Percentiles rank a stretch among this genome's conserved stretches.
These are phyloP conservation scores for Globisporangium barbulae DNA, from an alignment of 352 stramenopile species.

Conservation along the genomic window DNA sequence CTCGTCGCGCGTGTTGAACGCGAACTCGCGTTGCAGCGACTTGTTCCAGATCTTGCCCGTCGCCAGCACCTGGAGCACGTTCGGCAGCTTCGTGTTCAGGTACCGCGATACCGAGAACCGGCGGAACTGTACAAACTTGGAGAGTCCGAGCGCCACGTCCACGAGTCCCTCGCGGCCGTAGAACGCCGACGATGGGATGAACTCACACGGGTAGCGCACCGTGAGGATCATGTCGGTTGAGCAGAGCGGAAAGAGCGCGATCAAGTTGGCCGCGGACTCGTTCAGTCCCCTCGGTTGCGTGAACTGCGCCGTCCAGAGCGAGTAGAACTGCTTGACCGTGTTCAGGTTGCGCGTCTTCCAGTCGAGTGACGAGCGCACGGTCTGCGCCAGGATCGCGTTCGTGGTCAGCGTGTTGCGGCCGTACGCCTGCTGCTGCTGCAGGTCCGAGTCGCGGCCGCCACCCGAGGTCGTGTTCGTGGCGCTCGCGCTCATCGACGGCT, in stretches of 20 bases:
- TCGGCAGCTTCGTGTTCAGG: conserved; percentile 77
- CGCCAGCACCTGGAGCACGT: conserved; percentile 72
- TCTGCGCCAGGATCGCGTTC: conserved; percentile 39
- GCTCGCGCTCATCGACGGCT: conserved; percentile 55
- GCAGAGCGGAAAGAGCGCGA: conserved; percentile 79
- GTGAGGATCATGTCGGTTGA: conserved; percentile 75
- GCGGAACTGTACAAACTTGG: conserved; percentile 71
- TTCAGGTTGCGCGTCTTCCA: conserved; percentile 83
- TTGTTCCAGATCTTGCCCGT: conserved; percentile 83
- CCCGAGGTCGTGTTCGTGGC: conserved; percentile 30
- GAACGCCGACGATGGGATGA: conserved; percentile 70
- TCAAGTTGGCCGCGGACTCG: conserved; percentile 57
- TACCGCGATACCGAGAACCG: conserved; percentile 69
- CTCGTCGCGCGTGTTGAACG: conserved; percentile 82
- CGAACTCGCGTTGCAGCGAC: conserved; percentile 68
- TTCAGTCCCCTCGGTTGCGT: conserved; percentile 47
- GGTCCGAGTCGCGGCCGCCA: conserved; percentile 51
- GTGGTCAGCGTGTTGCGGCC: conserved; percentile 26
- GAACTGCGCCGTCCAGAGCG: conserved; percentile 75
- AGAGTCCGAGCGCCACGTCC: conserved; percentile 71
- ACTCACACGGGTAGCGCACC: conserved; percentile 78
- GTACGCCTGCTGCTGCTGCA: conserved; percentile 24
- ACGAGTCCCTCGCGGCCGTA: conserved; percentile 81
- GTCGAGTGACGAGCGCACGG: conserved; percentile 71
- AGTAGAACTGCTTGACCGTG: conserved; percentile 84